Conservation (phyloP, 371 early-diverging fungal species). For the Apophysomyces variabilis region DNA sequence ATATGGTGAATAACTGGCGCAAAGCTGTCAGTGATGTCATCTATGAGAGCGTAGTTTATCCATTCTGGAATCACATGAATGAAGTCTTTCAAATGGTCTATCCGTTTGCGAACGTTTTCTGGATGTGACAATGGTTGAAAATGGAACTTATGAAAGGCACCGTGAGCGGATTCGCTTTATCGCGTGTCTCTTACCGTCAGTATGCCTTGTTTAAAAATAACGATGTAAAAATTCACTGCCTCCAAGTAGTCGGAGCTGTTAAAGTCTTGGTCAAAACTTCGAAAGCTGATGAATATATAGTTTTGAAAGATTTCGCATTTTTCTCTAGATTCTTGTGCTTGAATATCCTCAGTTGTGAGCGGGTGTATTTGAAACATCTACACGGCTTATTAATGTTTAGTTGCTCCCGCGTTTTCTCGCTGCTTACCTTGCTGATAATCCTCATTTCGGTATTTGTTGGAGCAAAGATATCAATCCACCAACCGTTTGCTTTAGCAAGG, state of each 20-base stretch:
- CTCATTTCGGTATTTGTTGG: slow-evolving; percentile 85
- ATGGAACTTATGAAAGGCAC: slow-evolving; percentile 51
- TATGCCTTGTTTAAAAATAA: slow-evolving; percentile 73
- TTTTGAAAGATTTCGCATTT: slow-evolving; percentile 92
- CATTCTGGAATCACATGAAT: slow-evolving; percentile 78
- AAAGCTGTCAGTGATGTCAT: slow-evolving; percentile 86
- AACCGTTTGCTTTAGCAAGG: slow-evolving; percentile 58
- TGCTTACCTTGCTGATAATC: slow-evolving; percentile 62
- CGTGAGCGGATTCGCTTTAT: background rate
- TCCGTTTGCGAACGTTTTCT: slow-evolving; percentile 64
- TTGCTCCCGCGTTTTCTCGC: slow-evolving; percentile 4
- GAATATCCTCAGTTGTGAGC: slow-evolving; percentile 91
- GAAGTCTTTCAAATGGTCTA: slow-evolving; percentile 65
- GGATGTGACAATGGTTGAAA: slow-evolving; percentile 65
- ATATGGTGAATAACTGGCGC: slow-evolving; percentile 79
- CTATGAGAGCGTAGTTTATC: slow-evolving; percentile 90
- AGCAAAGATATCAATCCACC: slow-evolving; percentile 89
- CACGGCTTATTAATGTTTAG: background rate
- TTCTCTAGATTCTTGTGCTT: slow-evolving; percentile 89
- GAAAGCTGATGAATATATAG: slow-evolving; percentile 92
- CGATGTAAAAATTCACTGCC: slow-evolving; percentile 83
- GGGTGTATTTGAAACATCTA: slow-evolving; percentile 78
- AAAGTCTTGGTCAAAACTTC: slow-evolving; percentile 74
- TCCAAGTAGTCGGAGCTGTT: slow-evolving; percentile 74
- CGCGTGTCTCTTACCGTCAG: slow-evolving; percentile 50